Evolutionary conservation across 305 asterid species (phyloP).

Genomic region (Euphrasia arctica): DNA sequence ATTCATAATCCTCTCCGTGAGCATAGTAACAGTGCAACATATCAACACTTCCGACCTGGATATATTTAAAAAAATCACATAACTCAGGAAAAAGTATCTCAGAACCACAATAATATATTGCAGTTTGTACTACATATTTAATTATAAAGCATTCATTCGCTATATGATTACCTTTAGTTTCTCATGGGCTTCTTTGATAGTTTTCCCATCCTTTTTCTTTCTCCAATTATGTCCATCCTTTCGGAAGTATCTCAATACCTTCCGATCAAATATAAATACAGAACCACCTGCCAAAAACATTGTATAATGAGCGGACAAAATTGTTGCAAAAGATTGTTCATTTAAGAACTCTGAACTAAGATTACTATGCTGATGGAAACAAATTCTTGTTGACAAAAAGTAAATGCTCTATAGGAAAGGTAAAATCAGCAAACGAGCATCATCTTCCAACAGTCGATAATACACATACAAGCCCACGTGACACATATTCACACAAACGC

Average conservation of each 20-base stretch:
- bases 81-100: neutral
- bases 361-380: conserved; percentile 1
- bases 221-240: conserved; percentile 95
- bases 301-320: conserved; percentile 13
- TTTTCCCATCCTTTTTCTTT: conserved; percentile 86
- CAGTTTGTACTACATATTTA: neutral
- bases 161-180: conserved; percentile 50
- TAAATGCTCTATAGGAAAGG: neutral
- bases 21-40: conserved; percentile 97
- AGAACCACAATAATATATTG: neutral
- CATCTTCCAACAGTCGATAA: conserved; percentile 3
- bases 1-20: conserved; percentile 91
- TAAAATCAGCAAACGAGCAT: conserved; percentile 1
- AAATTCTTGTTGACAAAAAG: neutral
- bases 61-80: conserved; percentile 30
- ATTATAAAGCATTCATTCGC: neutral
- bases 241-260: conserved; percentile 75
- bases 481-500: neutral
- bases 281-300: conserved; percentile 67
- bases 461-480: neutral
- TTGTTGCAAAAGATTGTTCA: conserved; percentile 5
- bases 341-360: neutral
- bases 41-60: conserved; percentile 94
- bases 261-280: conserved; percentile 83
- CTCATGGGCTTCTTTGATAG: conserved; percentile 92